Base-by-base conservation (phyloP, 2,329 filamentous ascomycete species). In the Botryotinia calthae region DNA sequence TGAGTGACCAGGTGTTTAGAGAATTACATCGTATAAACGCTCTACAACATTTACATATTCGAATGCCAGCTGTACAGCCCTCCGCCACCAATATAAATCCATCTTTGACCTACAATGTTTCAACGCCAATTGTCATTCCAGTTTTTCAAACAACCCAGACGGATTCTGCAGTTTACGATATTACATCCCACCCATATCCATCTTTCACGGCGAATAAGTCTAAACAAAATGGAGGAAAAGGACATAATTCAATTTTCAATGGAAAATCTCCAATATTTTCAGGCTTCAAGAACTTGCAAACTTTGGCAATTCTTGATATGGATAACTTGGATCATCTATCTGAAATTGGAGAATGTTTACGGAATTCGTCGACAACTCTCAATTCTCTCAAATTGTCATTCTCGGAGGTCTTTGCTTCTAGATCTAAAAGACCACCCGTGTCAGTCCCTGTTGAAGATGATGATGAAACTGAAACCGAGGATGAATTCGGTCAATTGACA, bases 301-400 rank as follows among this genome's bases (percentile, higher is more conserved):
- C 79, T 7, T 81, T 91, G 22, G 81, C 85, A 6, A 82, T 91
- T 10, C 82, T 91, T 48, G 89, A 91, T 74, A 89, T 91, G 70
- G 89, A 91, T 73, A 84, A 81, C 42, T 81, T 90, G 7, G 87
- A 89, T 48, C 82, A 88, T 46, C 77, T 89, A 20, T 79, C 83
- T 2, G 89, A 91, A 79, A 83, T 91, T 74, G 86, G 85, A 74
- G 77, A 82, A 8, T 90, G 88, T 76, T 81, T 91, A 37, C 82
- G 82, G 18, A 86, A 87, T 75, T 90, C 86, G 1, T 83, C 86
- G 2, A 83, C 85, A 1, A 87, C 87, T 0, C 81, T 91, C 34
- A 85, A 82, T 34, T 84, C 86, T 63, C 81, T 91, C 40, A 84
- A 86, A 68, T 80, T 91, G 22, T 91, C 89, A 7, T 85, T 91